Conservation (phyloP, 2,329 filamentous ascomycete genomes). For the Trichophyton benhamiae region DNA sequence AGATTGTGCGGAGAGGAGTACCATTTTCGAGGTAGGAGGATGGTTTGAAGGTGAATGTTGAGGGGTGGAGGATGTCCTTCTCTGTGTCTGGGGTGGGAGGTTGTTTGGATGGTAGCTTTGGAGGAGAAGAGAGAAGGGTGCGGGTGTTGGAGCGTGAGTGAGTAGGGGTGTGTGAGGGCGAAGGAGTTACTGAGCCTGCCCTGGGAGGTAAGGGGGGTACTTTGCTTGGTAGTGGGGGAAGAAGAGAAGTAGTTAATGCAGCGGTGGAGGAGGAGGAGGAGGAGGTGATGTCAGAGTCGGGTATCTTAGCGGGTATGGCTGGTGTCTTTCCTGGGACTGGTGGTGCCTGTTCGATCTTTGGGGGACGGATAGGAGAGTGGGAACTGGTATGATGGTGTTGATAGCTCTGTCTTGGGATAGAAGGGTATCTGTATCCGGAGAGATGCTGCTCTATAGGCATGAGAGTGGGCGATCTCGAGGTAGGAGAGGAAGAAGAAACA, state of each 20-base stretch:
- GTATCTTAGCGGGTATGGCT: slow-evolving; percentile 30
- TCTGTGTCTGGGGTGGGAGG: not conserved
- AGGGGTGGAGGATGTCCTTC: slow-evolving; percentile 27
- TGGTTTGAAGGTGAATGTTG: slow-evolving; percentile 66
- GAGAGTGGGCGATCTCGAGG: not conserved
- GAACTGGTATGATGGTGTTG: slow-evolving; percentile 16
- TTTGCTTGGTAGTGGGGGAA: slow-evolving; percentile 15
- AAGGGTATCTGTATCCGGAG: slow-evolving; percentile 33
- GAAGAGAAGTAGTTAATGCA: slow-evolving; percentile 10
- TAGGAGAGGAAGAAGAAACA: not conserved
- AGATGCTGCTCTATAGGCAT: slow-evolving; percentile 11
- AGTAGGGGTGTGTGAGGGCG: slow-evolving; percentile 18
- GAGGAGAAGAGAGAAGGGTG: slow-evolving; percentile 15
- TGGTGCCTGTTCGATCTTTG: slow-evolving; percentile 1
- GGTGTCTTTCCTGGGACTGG: slow-evolving; percentile 21
- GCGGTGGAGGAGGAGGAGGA: not conserved
- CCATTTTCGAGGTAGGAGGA: slow-evolving; percentile 85
- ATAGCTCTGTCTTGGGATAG: slow-evolving; percentile 27
- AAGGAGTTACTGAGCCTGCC: slow-evolving; percentile 11
- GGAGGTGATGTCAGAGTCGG: slow-evolving; percentile 1
- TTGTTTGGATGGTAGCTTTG: slow-evolving; percentile 11
- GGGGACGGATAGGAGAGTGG: slow-evolving; percentile 12
- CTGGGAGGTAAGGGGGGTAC: slow-evolving; percentile 13
- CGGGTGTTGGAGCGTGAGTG: slow-evolving; percentile 18
- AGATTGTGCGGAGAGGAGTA: slow-evolving; percentile 71